Conservation (phyloP, 1,139 yeast species). For the Geotrichum fermentans region DNA sequence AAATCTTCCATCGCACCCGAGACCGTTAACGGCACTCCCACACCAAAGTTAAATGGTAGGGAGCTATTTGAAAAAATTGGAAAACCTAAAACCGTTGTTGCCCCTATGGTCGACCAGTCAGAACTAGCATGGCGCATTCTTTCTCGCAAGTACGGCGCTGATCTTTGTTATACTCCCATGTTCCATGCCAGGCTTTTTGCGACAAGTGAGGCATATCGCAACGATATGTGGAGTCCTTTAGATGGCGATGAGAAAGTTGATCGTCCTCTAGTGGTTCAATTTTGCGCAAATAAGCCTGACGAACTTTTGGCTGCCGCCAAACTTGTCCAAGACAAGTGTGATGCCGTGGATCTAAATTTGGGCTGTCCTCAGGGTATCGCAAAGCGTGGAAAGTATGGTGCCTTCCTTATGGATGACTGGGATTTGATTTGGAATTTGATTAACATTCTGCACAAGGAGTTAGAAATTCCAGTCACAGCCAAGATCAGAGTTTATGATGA, state of each 20-base stretch:
- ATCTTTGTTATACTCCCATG: slow-evolving; percentile 95
- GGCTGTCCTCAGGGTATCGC: slow-evolving; percentile 99
- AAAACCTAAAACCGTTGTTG: slow-evolving; percentile 76
- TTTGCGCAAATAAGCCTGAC: slow-evolving; percentile 94
- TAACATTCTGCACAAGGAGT: slow-evolving; percentile 62
- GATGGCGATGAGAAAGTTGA: slow-evolving; percentile 70
- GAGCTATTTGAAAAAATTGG: slow-evolving; percentile 66
- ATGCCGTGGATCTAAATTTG: slow-evolving; percentile 89
- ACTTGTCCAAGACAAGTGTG: slow-evolving; percentile 76
- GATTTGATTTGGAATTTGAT: slow-evolving; percentile 69
- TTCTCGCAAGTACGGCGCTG: slow-evolving; percentile 86
- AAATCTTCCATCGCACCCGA: not conserved
- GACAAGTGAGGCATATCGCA: slow-evolving; percentile 72
- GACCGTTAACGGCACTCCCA: not conserved
- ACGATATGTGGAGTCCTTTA: slow-evolving; percentile 64
- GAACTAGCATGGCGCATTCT: slow-evolving; percentile 94
- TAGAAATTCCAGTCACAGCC: slow-evolving; percentile 88
- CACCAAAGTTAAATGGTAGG: slow-evolving; percentile 46
- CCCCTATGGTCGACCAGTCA: slow-evolving; percentile 98
- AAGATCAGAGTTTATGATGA: slow-evolving; percentile 89
- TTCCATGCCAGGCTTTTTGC: slow-evolving; percentile 88
- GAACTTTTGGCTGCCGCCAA: slow-evolving; percentile 74
- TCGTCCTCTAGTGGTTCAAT: slow-evolving; percentile 85
- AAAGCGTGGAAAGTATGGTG: slow-evolving; percentile 87
- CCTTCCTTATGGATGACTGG: slow-evolving; percentile 98